Conservation (phyloP, 805 yeast species). For the Starmerella floricola region DNA sequence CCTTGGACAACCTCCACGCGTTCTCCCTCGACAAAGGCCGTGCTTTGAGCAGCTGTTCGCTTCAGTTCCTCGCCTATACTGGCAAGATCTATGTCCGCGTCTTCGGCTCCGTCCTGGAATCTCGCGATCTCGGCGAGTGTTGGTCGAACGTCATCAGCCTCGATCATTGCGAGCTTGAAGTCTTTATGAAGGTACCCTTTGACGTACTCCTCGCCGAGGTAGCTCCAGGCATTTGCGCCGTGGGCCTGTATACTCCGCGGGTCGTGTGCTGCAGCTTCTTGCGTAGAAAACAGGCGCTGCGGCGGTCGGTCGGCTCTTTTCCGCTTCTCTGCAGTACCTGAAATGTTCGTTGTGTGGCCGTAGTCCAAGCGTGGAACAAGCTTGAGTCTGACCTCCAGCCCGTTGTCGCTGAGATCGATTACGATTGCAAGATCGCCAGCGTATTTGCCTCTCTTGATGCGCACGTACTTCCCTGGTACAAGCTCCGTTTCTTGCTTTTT, state of each 20-base stretch:
- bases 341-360: constrained; percentile 39
- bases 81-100: constrained; percentile 79
- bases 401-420: constrained; percentile 86
- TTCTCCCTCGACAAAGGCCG: constrained; percentile 83
- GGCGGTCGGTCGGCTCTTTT: constrained; percentile 59
- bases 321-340: constrained; percentile 41
- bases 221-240: constrained; percentile 49
- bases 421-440: constrained; percentile 88
- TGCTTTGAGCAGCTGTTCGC: constrained; percentile 46
- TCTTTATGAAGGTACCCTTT: constrained; percentile 84
- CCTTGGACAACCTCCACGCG: constrained; percentile 84
- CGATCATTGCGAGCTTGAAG: constrained; percentile 68
- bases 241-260: constrained; percentile 50
- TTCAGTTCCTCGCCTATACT: constrained; percentile 70
- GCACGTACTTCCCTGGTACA: constrained; percentile 83
- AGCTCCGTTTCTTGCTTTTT: constrained; percentile 78
- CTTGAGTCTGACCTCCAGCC: constrained; percentile 86
- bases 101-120: constrained; percentile 60
- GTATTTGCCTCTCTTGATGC: constrained; percentile 82
- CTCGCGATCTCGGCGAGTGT: constrained; percentile 57
- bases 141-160: constrained; percentile 71
- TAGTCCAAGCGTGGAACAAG: constrained; percentile 90
- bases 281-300: constrained; percentile 74
- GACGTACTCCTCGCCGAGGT: constrained; percentile 76
- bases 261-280: constrained; percentile 79